Evolutionary conservation across 768 basidiomycete genomes (phyloP), one percentile per base, ranked within the genome.

Genomic region (Phylloporus sp.): DNA sequence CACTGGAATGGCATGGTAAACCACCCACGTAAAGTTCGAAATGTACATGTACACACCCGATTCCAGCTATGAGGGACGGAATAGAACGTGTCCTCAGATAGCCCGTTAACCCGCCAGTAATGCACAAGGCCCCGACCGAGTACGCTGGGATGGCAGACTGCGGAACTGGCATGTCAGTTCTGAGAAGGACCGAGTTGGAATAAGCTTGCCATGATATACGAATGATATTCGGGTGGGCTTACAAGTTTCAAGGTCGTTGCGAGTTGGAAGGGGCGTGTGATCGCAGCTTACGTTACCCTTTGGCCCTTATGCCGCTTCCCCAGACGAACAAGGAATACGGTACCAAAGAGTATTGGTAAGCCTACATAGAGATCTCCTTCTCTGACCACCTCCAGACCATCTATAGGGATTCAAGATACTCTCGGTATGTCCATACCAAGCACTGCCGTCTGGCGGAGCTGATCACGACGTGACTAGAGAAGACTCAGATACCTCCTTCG

Each of bases 141-240:
- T 83, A 86, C 44, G 89, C 86, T 61, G 90, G 89, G 71, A 86
- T 80, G 38, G 88, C 88, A 70, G 88, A 90, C 88, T 89, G 60
- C 34, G 50, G 59, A 47, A 58, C 55, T 29, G 60, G 55, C 58
- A 65, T 56, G 59, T 64, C 50, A 67, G 58, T 27, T 35, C 59
- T 62, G 36, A 36, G 18, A 2, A 23, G n/a, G 26, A 1, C 6
- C 15, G 24, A n/a, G 40, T 32, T 43, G 27, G 53, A 35, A 59
- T 59, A 23, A 59, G 60, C 66, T 64, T 62, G 62, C 66, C 66
- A 67, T 67, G 57, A 32, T 60, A 54, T 50, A 49, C 42, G 43
- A 38, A n/a, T n/a, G 41, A 55, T 49, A 38, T 49, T 57, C 40
- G 18, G 47, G 39, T 52, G 27, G 27, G 64, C 65, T 65, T 64